Conservation (phyloP, 2,329 filamentous ascomycete genomes). For the Chaetomium globosum region DNA sequence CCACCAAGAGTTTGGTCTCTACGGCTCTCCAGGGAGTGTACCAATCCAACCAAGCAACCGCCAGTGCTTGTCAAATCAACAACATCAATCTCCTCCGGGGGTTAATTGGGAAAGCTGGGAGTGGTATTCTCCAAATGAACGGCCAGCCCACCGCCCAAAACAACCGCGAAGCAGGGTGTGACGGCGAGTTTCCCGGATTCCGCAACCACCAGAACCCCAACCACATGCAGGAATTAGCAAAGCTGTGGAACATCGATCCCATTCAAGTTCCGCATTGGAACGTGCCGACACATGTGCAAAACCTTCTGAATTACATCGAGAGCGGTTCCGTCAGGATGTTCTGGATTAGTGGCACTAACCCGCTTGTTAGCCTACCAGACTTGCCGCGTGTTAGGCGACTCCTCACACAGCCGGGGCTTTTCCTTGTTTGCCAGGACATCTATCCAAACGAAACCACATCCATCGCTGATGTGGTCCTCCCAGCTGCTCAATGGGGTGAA, state of each 20-base stretch:
- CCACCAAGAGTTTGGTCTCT: constrained; percentile 41
- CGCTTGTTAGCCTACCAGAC: constrained; percentile 45
- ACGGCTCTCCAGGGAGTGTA: constrained; percentile 47
- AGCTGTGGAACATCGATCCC: constrained; percentile 44
- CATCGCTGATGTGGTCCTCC: constrained; percentile 45
- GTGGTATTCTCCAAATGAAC: constrained; percentile 46
- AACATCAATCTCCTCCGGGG: constrained; percentile 46
- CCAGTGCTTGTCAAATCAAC: constrained; percentile 46
- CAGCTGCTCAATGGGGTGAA: constrained; percentile 45
- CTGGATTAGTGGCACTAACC: constrained; percentile 46
- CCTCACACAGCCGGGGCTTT: constrained; percentile 41
- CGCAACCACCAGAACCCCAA: constrained; percentile 42
- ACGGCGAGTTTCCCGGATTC: constrained; percentile 46
- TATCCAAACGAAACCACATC: constrained; percentile 44
- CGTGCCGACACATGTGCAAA: constrained; percentile 44
- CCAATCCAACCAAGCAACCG: constrained; percentile 47
- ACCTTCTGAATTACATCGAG: constrained; percentile 44
- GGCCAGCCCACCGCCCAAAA: constrained; percentile 47
- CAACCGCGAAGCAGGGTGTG: constrained; percentile 45
- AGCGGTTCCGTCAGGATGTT: constrained; percentile 43
- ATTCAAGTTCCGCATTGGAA: constrained; percentile 45
- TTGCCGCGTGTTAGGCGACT: constrained; percentile 39
- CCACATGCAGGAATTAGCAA: constrained; percentile 44
- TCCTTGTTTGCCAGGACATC: constrained; percentile 44
- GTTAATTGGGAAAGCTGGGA: constrained; percentile 42